Evolutionary conservation across 768 basidiomycete genomes (phyloP).

Genomic region (Russula griseocarnosa): DNA sequence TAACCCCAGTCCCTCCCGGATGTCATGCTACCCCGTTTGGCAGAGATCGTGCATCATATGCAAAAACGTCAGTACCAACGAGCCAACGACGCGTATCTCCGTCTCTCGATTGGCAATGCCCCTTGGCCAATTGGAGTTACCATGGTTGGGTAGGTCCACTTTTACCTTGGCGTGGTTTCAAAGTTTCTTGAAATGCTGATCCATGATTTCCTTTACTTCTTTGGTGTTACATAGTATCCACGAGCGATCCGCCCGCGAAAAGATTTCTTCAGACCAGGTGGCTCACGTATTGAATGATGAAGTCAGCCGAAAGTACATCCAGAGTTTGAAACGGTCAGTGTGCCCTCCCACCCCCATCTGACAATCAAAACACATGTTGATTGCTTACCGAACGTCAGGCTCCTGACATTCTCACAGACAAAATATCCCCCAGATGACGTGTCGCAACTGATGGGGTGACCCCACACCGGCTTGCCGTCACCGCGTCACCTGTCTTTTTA

Average conservation of each 20-base stretch:
- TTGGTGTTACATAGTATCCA: slow-evolving; percentile 62
- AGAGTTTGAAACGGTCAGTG: slow-evolving; percentile 87
- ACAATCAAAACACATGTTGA: slow-evolving; percentile 19
- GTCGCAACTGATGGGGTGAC: slow-evolving; percentile 81
- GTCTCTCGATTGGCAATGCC: slow-evolving; percentile 95
- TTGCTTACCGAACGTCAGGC: slow-evolving; percentile 42
- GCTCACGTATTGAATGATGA: slow-evolving; percentile 99
- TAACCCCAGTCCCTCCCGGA: slow-evolving; percentile 59
- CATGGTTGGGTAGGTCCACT: slow-evolving; percentile 82
- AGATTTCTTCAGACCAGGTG: slow-evolving; percentile 95
- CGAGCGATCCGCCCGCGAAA: slow-evolving; percentile 95
- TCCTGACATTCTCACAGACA: slow-evolving; percentile 93
- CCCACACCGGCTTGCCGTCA: slow-evolving; percentile 10
- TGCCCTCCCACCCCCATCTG: neutral
- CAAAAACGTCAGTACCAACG: slow-evolving; percentile 92
- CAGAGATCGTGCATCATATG: slow-evolving; percentile 96
- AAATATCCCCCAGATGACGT: slow-evolving; percentile 93
- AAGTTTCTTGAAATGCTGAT: slow-evolving; percentile 1
- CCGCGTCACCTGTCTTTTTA: slow-evolving; percentile 2
- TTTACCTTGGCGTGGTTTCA: neutral
- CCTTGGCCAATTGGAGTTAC: slow-evolving; percentile 99
- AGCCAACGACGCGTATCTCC: slow-evolving; percentile 96
- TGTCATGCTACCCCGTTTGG: slow-evolving; percentile 81
- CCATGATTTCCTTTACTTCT: neutral
- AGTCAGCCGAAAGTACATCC: slow-evolving; percentile 97